A percentile compares a stretch with the other conserved stretches of the same genome.
phyloP scores from a whole-genome alignment of 2,329 filamentous ascomycete species.

The Aspergillus sp. region DNA sequence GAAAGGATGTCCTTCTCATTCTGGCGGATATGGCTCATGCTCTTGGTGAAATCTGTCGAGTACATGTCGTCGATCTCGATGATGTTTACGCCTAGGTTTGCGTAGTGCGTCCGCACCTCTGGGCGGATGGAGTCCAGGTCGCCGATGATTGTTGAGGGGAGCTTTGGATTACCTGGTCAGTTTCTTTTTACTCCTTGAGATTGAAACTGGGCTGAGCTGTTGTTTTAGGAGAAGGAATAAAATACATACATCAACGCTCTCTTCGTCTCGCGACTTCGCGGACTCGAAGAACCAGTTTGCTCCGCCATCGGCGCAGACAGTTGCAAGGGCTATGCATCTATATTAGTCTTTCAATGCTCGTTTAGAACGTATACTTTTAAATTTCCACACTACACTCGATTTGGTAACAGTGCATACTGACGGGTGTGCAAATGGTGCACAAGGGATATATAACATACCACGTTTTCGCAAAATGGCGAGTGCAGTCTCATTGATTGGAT shows the following conservation, averaged over 20 bases:
- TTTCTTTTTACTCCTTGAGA: constrained; percentile 22
- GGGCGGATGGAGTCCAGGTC: constrained; percentile 82
- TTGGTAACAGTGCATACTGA: not conserved
- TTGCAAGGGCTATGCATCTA: constrained; percentile 55
- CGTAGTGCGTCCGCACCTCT: constrained; percentile 66
- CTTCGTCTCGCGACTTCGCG: constrained; percentile 33
- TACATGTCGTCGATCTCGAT: constrained; percentile 77
- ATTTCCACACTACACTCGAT: too few relatives aligned
- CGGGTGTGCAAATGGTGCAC: not conserved
- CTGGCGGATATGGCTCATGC: constrained; percentile 59
- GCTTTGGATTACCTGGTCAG: constrained; percentile 31
- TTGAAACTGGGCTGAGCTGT: not conserved
- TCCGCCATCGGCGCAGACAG: constrained; percentile 86
- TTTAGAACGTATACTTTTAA: too few relatives aligned
- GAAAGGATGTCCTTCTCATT: constrained; percentile 26
- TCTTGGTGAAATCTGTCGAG: constrained; percentile 89
- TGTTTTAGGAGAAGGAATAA: not conserved
- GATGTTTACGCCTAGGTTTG: constrained; percentile 59
- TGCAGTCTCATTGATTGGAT: constrained; percentile 54
- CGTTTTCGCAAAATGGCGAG: constrained; percentile 38
- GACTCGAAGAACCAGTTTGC: constrained; percentile 71
- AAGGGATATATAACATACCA: constrained; percentile 26
- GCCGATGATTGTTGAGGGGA: constrained; percentile 75
- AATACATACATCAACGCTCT: constrained; percentile 33
- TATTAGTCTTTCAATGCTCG: not conserved